Evolutionary conservation across 2,329 filamentous ascomycete species (phyloP), one percentile per base, ranked within the genome.

Genomic region (Fusarium udum): DNA sequence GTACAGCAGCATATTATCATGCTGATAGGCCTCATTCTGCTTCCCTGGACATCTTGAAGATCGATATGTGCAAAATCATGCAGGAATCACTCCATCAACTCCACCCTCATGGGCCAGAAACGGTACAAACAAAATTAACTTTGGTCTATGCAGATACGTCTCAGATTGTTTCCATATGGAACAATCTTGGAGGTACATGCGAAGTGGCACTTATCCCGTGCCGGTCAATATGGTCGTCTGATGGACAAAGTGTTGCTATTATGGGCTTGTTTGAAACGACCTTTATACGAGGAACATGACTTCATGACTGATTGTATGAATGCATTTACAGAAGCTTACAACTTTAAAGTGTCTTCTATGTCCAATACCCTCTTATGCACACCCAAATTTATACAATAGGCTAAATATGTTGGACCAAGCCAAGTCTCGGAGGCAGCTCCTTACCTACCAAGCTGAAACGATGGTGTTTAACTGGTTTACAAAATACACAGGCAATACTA

Each of bases 181-280:
- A 59, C 11, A 61, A 64, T 16, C 45, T 45, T 7, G 48, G 40
- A 43, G 40, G 61, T 5, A 32, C 56, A 15, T 49, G 52, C 26
- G 46, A 66, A 31, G 22, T 73, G 51, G 77, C 79, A 6, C 60
- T 78, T 11, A 72, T 84, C 26, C 83, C 83, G n/a, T 84, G 83
- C 59, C 75, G 71, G 59, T 83, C 82, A 11, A 75, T 84, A 16
- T 83, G 82, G 82, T 79, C 79, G 14, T 59, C 73, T 18, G 48
- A 60, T 20, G 80, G 80, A 34, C 75, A 82, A 60, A 80, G 78
- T 36, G 64, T 84, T 26, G 74, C 74, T 28, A 72, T 79, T 34
- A 75, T 84, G 48, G 80, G 78, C n/a, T 64, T 83, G 22, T 83
- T 80, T 63, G 78, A 78, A 59, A 77, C 69, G 24, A 42, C 64